Evolutionary conservation across 768 basidiomycete genomes (phyloP), one percentile per base, ranked within the genome.

Genomic region (Hypsizygus marmoreus): DNA sequence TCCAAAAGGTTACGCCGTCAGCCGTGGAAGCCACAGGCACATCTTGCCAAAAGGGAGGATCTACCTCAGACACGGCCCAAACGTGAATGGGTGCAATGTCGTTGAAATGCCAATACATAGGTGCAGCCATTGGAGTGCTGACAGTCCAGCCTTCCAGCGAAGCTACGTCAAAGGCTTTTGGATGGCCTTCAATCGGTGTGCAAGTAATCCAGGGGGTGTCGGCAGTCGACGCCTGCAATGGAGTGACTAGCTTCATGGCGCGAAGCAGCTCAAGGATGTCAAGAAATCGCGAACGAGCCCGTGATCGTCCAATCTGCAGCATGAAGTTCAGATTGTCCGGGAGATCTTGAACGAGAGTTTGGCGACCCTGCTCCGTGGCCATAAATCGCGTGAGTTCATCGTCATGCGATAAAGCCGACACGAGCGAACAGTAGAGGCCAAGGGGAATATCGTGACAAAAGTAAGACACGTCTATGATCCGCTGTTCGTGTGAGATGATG

Each of bases 371-470:
- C 1, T 75, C 72, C 2, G 74, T 74, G 1, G 62, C 59, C 40
- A 91, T 66, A 19, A 80, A 74, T 4, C 66, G 55, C 13, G 71
- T 69, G 11, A 94, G 71, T 9, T 81, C 79, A 12, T 85, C 80
- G 47, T 76, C 75, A 46, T 83, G 73, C 6, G 65, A 58, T n/a
- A 79, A 59, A 8, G 80, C 69, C 12, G 86, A 75, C 11, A 91
- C 73, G 12, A 88, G 56, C 2, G 82, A 72, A 47, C 82, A 86
- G 60, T 83, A 89, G 1, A 80, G 66, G n/a, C 69, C 72, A 17
- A 91, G 61, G 0, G 89, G 75, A 28, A 91, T 62, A 43, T 89
- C 85, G 39, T 79, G 70, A 52, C 74, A 76, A 47, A 87, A 84
- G 46, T 81, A 80, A 2, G 77, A 68, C 9, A 87, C 51, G 19